Evolutionary conservation across 2,329 filamentous ascomycete species (phyloP).

Genomic region (Aureobasidium namibiae): DNA sequence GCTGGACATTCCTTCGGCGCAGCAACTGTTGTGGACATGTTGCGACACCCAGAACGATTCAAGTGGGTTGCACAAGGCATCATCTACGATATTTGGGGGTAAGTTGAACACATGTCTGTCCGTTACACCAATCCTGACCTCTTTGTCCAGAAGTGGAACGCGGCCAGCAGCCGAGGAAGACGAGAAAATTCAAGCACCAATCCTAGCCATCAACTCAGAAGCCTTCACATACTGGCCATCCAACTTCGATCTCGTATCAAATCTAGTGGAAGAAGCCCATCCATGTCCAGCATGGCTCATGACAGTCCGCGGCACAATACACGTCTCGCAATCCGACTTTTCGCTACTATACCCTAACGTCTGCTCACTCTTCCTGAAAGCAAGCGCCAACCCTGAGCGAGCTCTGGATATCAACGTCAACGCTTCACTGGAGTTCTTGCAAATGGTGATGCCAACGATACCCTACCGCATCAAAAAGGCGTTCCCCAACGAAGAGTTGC

Average conservation of each 20-base stretch:
- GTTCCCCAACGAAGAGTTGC: conserved; percentile 45
- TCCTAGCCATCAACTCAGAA: conserved; percentile 58
- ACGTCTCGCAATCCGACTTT: conserved; percentile 60
- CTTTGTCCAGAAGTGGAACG: conserved; percentile 33
- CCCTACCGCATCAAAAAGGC: conserved; percentile 39
- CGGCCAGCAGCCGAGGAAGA: conserved; percentile 32
- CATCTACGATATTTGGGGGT: conserved; percentile 60
- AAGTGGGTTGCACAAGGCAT: conserved; percentile 54
- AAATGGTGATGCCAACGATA: conserved; percentile 43
- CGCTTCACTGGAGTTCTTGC: conserved; percentile 55
- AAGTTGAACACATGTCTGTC: conserved; percentile 21
- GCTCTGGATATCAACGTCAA: conserved; percentile 57
- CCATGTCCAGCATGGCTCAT: conserved; percentile 36
- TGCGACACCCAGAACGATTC: conserved; percentile 48
- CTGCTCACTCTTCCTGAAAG: conserved; percentile 52
- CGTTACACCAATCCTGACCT: background rate
- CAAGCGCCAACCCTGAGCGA: conserved; percentile 53
- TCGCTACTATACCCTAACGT: conserved; percentile 54
- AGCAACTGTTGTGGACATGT: conserved; percentile 53
- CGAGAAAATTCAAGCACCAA: conserved; percentile 38
- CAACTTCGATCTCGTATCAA: conserved; percentile 52
- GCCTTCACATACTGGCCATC: conserved; percentile 63
- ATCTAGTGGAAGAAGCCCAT: conserved; percentile 50
- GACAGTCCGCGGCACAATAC: conserved; percentile 51
- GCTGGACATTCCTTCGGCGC: conserved; percentile 62